Evolutionary conservation across 352 stramenopile species (phyloP).

Genomic region (Peronospora farinosa): DNA sequence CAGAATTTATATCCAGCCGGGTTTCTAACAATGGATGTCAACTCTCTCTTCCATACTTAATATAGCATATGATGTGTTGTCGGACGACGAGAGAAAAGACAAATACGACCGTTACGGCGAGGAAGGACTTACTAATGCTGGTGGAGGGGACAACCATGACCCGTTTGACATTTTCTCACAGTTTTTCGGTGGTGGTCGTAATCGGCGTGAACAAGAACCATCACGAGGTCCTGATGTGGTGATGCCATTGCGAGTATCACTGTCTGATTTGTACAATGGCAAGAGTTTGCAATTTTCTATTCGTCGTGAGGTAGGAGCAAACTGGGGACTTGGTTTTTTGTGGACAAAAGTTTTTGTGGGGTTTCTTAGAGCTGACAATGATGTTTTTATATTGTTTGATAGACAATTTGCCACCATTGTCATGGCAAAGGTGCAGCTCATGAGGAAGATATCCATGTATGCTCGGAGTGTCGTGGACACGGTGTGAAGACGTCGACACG

Average conservation of each 20-base stretch:
- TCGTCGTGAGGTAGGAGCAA: constrained; percentile 50
- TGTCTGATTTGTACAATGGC: constrained; percentile 96
- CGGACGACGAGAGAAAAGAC: constrained; percentile 82
- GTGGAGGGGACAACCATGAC: constrained; percentile 53
- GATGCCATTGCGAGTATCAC: constrained; percentile 89
- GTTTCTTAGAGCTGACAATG: neutral
- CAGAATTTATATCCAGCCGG: neutral
- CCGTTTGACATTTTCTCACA: constrained; percentile 79
- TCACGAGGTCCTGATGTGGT: constrained; percentile 60
- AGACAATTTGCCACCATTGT: constrained; percentile 91
- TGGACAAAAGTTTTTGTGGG: neutral
- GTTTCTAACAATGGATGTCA: too few relatives aligned
- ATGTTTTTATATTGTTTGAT: constrained; percentile 11
- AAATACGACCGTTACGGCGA: constrained; percentile 90
- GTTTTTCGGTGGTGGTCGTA: constrained; percentile 52
- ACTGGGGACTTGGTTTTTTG: neutral
- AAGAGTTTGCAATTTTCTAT: constrained; percentile 92
- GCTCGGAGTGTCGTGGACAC: constrained; percentile 90
- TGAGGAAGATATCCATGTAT: constrained; percentile 87
- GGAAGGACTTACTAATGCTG: constrained; percentile 62
- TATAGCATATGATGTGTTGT: constrained; percentile 87
- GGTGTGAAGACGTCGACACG: constrained; percentile 87
- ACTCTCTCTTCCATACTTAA: too few relatives aligned
- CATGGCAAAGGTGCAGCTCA: constrained; percentile 85
- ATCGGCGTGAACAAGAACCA: constrained; percentile 43